These are phyloP conservation scores for Podosphaera fusca DNA, from an alignment of 2,329 filamentous ascomycete genomes.

Conservation along the genomic window DNA sequence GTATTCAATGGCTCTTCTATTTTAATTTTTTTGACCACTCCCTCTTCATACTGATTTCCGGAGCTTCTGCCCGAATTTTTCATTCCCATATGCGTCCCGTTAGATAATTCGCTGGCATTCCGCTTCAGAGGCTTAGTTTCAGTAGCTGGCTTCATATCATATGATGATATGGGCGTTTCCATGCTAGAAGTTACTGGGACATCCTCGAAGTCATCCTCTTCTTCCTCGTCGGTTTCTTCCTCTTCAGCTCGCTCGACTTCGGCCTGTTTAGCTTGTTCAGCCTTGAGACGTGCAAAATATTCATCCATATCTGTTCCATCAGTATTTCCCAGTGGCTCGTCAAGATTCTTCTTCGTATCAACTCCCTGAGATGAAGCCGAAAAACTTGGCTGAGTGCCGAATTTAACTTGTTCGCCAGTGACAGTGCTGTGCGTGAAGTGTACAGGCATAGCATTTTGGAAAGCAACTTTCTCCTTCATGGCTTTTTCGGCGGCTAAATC, in stretches of 20 bases:
- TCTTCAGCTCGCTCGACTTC: slow-evolving; percentile 27
- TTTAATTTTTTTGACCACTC: slow-evolving; percentile 36
- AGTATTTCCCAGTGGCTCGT: slow-evolving; percentile 21
- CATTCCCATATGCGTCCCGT: slow-evolving; percentile 11
- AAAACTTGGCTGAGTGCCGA: slow-evolving; percentile 17
- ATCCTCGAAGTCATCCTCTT: slow-evolving; percentile 26
- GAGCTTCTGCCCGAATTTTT: slow-evolving; percentile 16
- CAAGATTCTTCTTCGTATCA: slow-evolving; percentile 24
- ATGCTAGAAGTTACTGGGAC: slow-evolving; percentile 14
- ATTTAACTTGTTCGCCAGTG: slow-evolving; percentile 35
- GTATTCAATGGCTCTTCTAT: slow-evolving; percentile 24
- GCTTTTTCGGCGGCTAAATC: slow-evolving; percentile 40
- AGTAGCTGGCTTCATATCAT: slow-evolving; percentile 8
- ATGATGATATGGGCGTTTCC: slow-evolving; percentile 9
- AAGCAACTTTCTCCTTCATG: slow-evolving; percentile 40
- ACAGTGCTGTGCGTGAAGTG: slow-evolving; percentile 55
- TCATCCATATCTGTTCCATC: slow-evolving; percentile 37
- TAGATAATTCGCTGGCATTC: slow-evolving; percentile 13
- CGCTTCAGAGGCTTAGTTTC: slow-evolving; percentile 1
- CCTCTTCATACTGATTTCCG: slow-evolving; percentile 19
- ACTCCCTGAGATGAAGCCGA: slow-evolving; percentile 19
- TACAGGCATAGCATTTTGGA: slow-evolving; percentile 44
- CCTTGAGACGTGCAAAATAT: slow-evolving; percentile 43
- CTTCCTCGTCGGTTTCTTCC: slow-evolving; percentile 25
- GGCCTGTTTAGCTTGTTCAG: slow-evolving; percentile 29